These are phyloP conservation scores for Crotalaria pallida DNA, from an alignment of 306 rosid species.

Conservation along the genomic window DNA sequence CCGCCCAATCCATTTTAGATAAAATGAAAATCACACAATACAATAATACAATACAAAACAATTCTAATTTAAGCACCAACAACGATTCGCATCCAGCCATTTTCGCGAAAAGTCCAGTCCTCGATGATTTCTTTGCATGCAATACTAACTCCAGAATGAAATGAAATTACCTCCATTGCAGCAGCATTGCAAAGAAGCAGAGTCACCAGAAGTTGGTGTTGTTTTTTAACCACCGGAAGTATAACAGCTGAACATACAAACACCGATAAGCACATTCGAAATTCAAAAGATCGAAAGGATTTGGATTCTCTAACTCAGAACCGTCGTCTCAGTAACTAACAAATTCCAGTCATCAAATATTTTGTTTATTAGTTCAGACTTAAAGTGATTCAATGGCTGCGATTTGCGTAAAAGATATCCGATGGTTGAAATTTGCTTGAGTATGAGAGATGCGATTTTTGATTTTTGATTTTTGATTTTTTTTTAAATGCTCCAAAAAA, in stretches of 20 bases:
- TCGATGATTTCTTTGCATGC: not conserved
- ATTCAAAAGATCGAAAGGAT: not conserved
- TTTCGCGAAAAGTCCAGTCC: not conserved
- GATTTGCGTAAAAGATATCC: too few relatives aligned
- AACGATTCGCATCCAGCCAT: not conserved
- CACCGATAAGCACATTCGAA: not conserved
- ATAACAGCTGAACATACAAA: slow-evolving; percentile 52
- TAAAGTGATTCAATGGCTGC: too few relatives aligned
- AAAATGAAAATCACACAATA: too few relatives aligned
- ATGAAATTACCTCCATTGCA: slow-evolving; percentile 73
- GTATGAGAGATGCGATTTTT: too few relatives aligned
- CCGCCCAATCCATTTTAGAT: not conserved
- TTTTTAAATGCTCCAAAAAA: too few relatives aligned
- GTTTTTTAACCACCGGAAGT: slow-evolving; percentile 92
- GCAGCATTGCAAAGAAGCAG: slow-evolving; percentile 89
- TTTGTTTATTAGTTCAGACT: too few relatives aligned
- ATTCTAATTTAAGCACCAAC: not conserved
- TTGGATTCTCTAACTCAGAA: too few relatives aligned
- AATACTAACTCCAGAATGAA: not conserved
- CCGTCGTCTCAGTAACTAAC: too few relatives aligned
- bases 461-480: too few relatives aligned
- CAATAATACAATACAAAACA: not conserved
- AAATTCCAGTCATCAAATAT: too few relatives aligned
- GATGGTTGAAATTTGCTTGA: too few relatives aligned
- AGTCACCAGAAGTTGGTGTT: slow-evolving; percentile 93